These are phyloP conservation scores for Lentinula novae-zelandiae DNA, from an alignment of 1,284 basidiomycete genomes.

Conservation along the genomic window DNA sequence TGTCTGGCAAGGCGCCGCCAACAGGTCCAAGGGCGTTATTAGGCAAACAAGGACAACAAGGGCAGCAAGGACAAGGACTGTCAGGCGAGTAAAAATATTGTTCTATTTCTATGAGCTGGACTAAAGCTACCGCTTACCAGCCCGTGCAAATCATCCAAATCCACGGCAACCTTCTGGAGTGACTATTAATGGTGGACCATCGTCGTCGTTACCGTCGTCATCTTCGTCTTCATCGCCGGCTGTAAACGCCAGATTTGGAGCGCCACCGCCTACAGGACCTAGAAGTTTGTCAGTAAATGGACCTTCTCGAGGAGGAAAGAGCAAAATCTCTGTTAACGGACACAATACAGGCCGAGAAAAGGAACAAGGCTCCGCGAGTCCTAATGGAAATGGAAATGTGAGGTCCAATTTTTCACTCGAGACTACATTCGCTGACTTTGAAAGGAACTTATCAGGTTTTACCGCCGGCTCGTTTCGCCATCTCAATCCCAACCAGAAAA, in stretches of 20 bases:
- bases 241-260: slow-evolving; percentile 25
- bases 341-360: not conserved
- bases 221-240: not conserved
- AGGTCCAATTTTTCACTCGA: not conserved
- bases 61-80: not conserved
- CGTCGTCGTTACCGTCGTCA: not conserved
- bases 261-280: slow-evolving; percentile 54
- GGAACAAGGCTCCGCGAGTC: not conserved
- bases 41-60: slow-evolving; percentile 1
- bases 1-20: slow-evolving; percentile 76
- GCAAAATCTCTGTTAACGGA: slow-evolving; percentile 1
- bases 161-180: not conserved
- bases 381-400: not conserved
- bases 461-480: slow-evolving; percentile 19
- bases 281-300: slow-evolving; percentile 44
- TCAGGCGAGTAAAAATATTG: slow-evolving; percentile 10
- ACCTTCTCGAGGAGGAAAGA: slow-evolving; percentile 14
- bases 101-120: not conserved
- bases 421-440: not conserved
- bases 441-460: not conserved
- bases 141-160: not conserved
- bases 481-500: slow-evolving; percentile 24
- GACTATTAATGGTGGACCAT: not conserved
- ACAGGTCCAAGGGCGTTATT: slow-evolving; percentile 66
- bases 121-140: not conserved